phyloP scores from a whole-genome alignment of 345 rosid species.

The Populus pruinosa region DNA sequence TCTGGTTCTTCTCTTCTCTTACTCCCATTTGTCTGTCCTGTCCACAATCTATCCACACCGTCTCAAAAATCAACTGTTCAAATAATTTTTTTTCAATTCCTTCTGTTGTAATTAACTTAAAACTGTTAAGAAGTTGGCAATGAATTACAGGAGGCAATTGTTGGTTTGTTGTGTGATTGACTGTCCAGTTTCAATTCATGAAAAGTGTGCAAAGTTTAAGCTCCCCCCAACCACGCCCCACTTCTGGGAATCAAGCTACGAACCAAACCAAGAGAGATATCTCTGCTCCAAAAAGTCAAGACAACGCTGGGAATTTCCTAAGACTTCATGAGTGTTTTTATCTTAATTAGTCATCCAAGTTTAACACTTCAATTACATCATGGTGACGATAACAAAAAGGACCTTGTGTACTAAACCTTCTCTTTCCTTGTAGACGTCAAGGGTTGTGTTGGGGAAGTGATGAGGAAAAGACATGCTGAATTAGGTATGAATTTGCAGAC shows the following conservation, averaged over 20 bases:
- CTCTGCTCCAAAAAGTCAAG: neutral
- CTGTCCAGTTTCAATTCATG: neutral
- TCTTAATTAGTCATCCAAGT: too few relatives aligned
- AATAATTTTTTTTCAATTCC: neutral
- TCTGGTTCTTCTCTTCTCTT: too few relatives aligned
- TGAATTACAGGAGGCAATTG: neutral
- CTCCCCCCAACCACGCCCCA: neutral
- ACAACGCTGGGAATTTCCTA: neutral
- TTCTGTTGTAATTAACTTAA: neutral
- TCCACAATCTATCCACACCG: too few relatives aligned
- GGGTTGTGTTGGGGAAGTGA: neutral
- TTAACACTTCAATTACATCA: neutral
- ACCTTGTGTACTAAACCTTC: neutral
- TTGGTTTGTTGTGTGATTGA: neutral
- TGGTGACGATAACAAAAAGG: too few relatives aligned
- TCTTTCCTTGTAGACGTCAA: neutral
- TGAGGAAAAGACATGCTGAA: slow-evolving; percentile 11
- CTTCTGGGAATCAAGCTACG: neutral
- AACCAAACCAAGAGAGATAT: neutral
- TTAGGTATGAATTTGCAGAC: slow-evolving; percentile 19
- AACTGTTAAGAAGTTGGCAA: neutral
- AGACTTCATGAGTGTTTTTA: too few relatives aligned
- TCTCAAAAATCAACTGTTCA: too few relatives aligned
- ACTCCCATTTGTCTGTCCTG: too few relatives aligned
- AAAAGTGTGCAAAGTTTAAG: neutral